A percentile compares a stretch with the other conserved stretches of the same genome.
These are phyloP conservation scores for Backusella tuberculispora DNA, from an alignment of 192 early-diverging fungal genomes.

Conservation along the genomic window DNA sequence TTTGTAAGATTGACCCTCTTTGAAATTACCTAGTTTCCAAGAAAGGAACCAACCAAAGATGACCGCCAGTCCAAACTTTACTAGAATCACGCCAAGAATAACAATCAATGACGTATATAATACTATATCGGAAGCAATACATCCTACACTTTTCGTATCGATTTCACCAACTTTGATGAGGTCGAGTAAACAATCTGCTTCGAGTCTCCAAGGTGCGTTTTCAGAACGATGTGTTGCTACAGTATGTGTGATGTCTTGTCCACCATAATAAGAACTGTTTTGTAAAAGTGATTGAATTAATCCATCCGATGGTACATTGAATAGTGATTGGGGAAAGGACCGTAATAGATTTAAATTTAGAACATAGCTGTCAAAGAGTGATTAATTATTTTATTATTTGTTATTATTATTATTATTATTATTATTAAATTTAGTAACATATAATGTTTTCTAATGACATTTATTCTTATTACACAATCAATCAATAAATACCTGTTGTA, in stretches of 20 bases:
- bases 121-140: slow-evolving; percentile 76
- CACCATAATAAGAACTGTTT: slow-evolving; percentile 32
- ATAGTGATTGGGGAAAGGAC: slow-evolving; percentile 31
- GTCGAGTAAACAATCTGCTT: slow-evolving; percentile 76
- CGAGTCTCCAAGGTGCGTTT: slow-evolving; percentile 43
- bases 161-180: slow-evolving; percentile 80
- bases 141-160: slow-evolving; percentile 84
- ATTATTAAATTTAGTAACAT: slow-evolving; percentile 3
- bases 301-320: slow-evolving; percentile 33
- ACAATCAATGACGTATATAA: slow-evolving; percentile 82
- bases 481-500: slow-evolving; percentile 40
- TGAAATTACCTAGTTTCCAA: slow-evolving; percentile 76
- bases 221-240: slow-evolving; percentile 43
- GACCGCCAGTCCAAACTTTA: slow-evolving; percentile 77
- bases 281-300: slow-evolving; percentile 29
- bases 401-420: background rate
- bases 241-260: slow-evolving; percentile 58
- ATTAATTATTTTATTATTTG: slow-evolving; percentile 4
- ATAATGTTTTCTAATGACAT: background rate
- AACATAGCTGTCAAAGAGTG: slow-evolving; percentile 35
- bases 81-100: slow-evolving; percentile 66
- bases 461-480: background rate
- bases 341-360: slow-evolving; percentile 40
- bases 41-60: slow-evolving; percentile 84
- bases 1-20: slow-evolving; percentile 61